Evolutionary conservation across 768 basidiomycete species (phyloP).

Genomic region (Agrocybe pediades): DNA sequence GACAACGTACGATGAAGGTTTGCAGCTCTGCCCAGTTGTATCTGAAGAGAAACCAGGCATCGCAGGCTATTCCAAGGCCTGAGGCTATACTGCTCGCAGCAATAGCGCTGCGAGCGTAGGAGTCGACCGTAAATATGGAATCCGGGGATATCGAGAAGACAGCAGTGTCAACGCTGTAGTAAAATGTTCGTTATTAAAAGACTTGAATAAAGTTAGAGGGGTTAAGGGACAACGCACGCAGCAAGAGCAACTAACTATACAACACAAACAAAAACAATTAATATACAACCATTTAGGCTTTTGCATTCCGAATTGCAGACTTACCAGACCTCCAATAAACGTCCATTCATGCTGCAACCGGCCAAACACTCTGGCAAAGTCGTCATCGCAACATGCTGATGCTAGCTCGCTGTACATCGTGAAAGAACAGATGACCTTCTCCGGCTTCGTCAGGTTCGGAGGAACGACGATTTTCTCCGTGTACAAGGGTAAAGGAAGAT

Average conservation of each 20-base stretch:
- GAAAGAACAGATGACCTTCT: not conserved
- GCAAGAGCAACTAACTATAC: conserved; percentile 59
- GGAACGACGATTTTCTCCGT: conserved; percentile 33
- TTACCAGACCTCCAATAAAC: conserved; percentile 60
- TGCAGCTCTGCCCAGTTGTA: conserved; percentile 55
- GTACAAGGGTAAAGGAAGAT: conserved; percentile 36
- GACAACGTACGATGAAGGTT: conserved; percentile 54
- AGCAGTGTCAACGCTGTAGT: conserved; percentile 46
- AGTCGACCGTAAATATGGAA: conserved; percentile 50
- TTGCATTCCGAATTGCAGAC: conserved; percentile 19
- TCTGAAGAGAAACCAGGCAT: conserved; percentile 65
- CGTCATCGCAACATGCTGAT: conserved; percentile 43
- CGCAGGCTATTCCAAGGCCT: conserved; percentile 63
- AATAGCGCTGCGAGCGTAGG: conserved; percentile 50
- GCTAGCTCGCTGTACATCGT: conserved; percentile 60
- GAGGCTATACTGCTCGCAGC: conserved; percentile 61
- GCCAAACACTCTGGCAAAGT: conserved; percentile 51
- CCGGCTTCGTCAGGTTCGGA: not conserved
- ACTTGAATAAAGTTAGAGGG: not conserved
- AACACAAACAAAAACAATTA: not conserved
- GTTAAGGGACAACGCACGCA: conserved; percentile 39
- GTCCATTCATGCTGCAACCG: conserved; percentile 65
- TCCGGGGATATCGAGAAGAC: conserved; percentile 64
- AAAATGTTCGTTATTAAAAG: not conserved
- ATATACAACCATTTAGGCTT: too few relatives aligned